Percentiles rank a stretch among this genome's conserved stretches.
Conservation (phyloP, 331 rosid genomes). For the Erythrophleum ivorense region DNA sequence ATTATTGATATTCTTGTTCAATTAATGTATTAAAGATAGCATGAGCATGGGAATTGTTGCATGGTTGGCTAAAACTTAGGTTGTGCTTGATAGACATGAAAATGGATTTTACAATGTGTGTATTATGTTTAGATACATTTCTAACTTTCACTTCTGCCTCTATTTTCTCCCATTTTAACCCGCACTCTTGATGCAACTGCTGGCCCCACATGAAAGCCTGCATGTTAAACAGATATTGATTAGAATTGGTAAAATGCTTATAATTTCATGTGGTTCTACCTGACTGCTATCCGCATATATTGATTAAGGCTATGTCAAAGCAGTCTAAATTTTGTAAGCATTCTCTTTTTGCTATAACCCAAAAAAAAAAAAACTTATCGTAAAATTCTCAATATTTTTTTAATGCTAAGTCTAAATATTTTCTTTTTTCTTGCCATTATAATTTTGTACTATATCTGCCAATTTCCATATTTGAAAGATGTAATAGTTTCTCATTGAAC, state of each 20-base stretch:
- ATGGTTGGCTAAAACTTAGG: constrained; percentile 3
- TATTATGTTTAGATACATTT: not conserved
- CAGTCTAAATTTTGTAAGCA: not conserved
- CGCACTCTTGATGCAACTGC: not conserved
- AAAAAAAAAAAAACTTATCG: no score
- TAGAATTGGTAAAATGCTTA: constrained; percentile 26
- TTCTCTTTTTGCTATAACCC: not conserved
- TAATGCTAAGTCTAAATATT: constrained; percentile 2
- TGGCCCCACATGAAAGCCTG: not conserved
- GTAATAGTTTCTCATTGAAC: constrained; percentile 16
- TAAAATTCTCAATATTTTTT: not conserved
- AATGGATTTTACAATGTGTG: constrained; percentile 30
- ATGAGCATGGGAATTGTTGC: constrained; percentile 9
- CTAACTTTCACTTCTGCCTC: not conserved
- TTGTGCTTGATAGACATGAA: constrained; percentile 22
- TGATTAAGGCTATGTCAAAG: constrained; percentile 11
- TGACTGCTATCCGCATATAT: constrained; percentile 4
- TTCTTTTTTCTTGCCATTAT: not conserved
- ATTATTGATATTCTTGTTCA: constrained; percentile 22
- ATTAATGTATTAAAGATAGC: constrained; percentile 12
- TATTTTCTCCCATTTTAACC: no score
- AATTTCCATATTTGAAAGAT: constrained; percentile 10
- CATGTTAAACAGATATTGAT: constrained; percentile 4
- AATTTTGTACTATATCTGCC: not conserved
- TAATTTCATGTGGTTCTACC: constrained; percentile 11